Evolutionary conservation across 73 alveolate genomes (phyloP), one percentile per base, ranked within the genome.

Genomic region (Uronychia binucleata): DNA sequence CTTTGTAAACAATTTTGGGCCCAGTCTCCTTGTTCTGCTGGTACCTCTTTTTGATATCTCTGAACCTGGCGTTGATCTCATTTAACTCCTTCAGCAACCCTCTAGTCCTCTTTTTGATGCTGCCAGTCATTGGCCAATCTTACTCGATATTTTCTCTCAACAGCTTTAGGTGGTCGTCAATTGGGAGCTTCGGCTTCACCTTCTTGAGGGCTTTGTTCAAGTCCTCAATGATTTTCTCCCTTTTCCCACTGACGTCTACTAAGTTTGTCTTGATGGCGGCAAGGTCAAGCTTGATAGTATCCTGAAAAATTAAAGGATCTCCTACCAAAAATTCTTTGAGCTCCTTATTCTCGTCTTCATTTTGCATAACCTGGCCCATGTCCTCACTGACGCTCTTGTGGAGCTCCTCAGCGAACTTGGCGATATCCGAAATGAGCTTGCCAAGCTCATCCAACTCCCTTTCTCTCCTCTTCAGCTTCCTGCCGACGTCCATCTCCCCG

Each of bases 391-490:
- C 30, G 19, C 74, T 80, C 57, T 60, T 34, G 28, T 82, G 30
- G 31, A 82, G 57, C 26, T 29, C 78, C 26, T 33, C 77, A 0
- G 74, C 31, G 57, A 30, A 30, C 1, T 33, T 32, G 13, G 32
- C 83, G 29, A 78, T 82, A 30, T 82, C 89, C 0, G 78, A 11
- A 14, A 34, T 14, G 57, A 57, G 77, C 14, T 74, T 74, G 29
- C 67, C 77, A 1, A 82, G 78, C 74, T 82, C 77, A 14, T 58
- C 78, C 28, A 82, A 77, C 29, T 82, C 89, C 33, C 58, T 82
- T 29, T 60, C 79, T 74, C 89, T 59, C 74, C 89, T 60, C 82
- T 75, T 82, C 77, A 82, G 74, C 34, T 82, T 82, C 83, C 57
- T 82, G 29, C 34, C 34, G 27, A 77, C 82, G 77, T 82, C 89